A percentile compares a stretch with the other conserved stretches of the same genome.
phyloP scores from a whole-genome alignment of 2,329 filamentous ascomycete species.

The Arthroderma uncinatum region DNA sequence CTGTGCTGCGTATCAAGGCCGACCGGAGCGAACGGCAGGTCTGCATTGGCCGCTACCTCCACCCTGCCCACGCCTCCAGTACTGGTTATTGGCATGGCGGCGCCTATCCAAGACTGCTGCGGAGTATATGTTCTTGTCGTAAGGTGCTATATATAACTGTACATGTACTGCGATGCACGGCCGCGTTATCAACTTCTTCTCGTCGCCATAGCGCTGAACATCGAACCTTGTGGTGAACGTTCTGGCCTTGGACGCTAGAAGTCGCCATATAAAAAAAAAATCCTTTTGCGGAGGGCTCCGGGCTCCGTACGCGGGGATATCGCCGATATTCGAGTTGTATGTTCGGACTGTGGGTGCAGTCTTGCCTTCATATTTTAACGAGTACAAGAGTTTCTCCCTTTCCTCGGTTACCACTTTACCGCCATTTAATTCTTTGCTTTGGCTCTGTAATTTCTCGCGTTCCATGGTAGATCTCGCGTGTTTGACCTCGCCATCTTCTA shows the following conservation, averaged over 20 bases:
- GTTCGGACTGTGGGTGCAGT: too few relatives aligned
- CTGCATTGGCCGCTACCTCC: background rate
- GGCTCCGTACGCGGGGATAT: background rate
- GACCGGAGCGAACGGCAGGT: too few relatives aligned
- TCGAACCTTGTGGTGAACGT: background rate
- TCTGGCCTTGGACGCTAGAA: background rate
- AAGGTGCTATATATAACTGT: background rate
- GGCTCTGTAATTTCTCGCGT: too few relatives aligned
- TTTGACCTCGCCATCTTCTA: too few relatives aligned
- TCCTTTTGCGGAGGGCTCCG: background rate
- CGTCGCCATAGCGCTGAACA: background rate
- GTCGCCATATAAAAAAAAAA: background rate
- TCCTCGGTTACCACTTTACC: too few relatives aligned
- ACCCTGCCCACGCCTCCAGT: too few relatives aligned
- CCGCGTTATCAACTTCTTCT: background rate
- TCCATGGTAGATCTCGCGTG: too few relatives aligned
- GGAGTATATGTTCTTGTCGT: background rate
- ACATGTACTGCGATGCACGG: background rate
- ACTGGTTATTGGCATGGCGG: background rate
- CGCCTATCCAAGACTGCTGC: background rate
- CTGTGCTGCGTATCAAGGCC: background rate
- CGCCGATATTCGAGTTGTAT: too few relatives aligned
- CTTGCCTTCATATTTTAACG: too few relatives aligned
- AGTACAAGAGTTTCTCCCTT: too few relatives aligned
- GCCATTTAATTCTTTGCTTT: too few relatives aligned